phyloP scores from a whole-genome alignment of 2,329 filamentous ascomycete species.

The Colletotrichum euphorbiae region DNA sequence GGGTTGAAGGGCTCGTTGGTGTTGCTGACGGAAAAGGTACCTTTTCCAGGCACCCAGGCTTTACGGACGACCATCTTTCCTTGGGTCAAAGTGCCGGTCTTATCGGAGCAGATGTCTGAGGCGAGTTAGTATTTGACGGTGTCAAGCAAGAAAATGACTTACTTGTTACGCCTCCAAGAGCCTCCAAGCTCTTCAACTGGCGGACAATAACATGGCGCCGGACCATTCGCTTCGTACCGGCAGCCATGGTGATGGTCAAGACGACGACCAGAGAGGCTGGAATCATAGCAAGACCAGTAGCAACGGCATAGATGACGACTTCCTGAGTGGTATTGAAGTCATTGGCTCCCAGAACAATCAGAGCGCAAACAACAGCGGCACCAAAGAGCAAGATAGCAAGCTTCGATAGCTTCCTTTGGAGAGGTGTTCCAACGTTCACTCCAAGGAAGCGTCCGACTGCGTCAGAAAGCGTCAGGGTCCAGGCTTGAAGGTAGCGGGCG shows the following conservation, averaged over 20 bases:
- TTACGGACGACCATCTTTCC: constrained; percentile 67
- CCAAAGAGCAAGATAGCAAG: constrained; percentile 76
- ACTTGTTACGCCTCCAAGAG: constrained; percentile 63
- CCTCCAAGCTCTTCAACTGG: constrained; percentile 63
- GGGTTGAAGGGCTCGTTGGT: constrained; percentile 70
- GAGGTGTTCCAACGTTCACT: constrained; percentile 70
- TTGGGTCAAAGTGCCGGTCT: constrained; percentile 66
- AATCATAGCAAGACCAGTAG: constrained; percentile 62
- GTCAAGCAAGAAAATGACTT: not conserved
- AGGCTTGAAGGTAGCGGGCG: constrained; percentile 50
- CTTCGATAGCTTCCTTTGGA: constrained; percentile 77
- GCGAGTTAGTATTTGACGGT: not conserved
- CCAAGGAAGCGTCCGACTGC: constrained; percentile 61
- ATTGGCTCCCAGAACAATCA: constrained; percentile 59
- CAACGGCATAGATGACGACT: constrained; percentile 58
- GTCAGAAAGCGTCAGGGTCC: constrained; percentile 51
- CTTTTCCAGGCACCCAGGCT: constrained; percentile 62
- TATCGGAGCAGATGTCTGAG: constrained; percentile 66
- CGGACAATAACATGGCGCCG: constrained; percentile 64
- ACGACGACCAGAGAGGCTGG: constrained; percentile 62
- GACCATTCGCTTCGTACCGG: constrained; percentile 66
- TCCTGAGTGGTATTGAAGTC: constrained; percentile 53
- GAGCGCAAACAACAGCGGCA: constrained; percentile 61
- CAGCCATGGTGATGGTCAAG: constrained; percentile 70
- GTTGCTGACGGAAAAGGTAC: constrained; percentile 59